phyloP scores from a whole-genome alignment of 2,329 filamentous ascomycete species.

The Curvularia lunata region DNA sequence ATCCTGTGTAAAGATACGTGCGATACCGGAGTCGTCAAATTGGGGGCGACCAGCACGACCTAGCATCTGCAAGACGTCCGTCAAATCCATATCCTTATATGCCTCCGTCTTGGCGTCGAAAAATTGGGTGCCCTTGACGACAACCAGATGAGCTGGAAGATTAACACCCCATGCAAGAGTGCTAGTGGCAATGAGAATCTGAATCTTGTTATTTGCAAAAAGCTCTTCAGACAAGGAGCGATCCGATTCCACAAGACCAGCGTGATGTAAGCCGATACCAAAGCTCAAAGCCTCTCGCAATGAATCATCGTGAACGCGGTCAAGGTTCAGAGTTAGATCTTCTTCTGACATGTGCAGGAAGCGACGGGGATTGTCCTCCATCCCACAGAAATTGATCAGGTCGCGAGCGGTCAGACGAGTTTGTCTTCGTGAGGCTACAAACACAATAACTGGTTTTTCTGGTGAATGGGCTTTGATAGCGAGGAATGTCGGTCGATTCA shows the following conservation, averaged over 20 bases:
- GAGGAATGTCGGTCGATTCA: slow-evolving; percentile 96
- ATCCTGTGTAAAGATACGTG: slow-evolving; percentile 96
- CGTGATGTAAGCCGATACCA: slow-evolving; percentile 95
- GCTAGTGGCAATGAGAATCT: slow-evolving; percentile 93
- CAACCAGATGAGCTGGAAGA: slow-evolving; percentile 91
- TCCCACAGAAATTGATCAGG: slow-evolving; percentile 94
- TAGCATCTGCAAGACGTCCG: slow-evolving; percentile 97
- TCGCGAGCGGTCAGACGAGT: slow-evolving; percentile 95
- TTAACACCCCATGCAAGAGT: slow-evolving; percentile 99
- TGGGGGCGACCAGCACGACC: slow-evolving; percentile 94
- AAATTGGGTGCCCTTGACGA: slow-evolving; percentile 97
- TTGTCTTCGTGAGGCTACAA: slow-evolving; percentile 93
- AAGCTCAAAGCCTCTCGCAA: slow-evolving; percentile 94
- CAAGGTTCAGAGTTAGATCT: slow-evolving; percentile 85
- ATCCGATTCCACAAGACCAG: slow-evolving; percentile 93
- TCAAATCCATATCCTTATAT: slow-evolving; percentile 98
- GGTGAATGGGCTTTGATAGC: slow-evolving; percentile 97
- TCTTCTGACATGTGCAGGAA: slow-evolving; percentile 96
- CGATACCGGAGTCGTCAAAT: slow-evolving; percentile 94
- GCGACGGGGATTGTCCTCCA: slow-evolving; percentile 95
- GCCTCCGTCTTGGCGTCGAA: slow-evolving; percentile 98
- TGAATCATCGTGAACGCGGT: slow-evolving; percentile 89
- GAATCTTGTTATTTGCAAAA: slow-evolving; percentile 97
- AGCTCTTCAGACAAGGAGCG: slow-evolving; percentile 90
- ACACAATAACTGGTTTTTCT: slow-evolving; percentile 96